Evolutionary conservation across 495 filamentous ascomycete species (phyloP).

Genomic region (Xylaria cubensis): DNA sequence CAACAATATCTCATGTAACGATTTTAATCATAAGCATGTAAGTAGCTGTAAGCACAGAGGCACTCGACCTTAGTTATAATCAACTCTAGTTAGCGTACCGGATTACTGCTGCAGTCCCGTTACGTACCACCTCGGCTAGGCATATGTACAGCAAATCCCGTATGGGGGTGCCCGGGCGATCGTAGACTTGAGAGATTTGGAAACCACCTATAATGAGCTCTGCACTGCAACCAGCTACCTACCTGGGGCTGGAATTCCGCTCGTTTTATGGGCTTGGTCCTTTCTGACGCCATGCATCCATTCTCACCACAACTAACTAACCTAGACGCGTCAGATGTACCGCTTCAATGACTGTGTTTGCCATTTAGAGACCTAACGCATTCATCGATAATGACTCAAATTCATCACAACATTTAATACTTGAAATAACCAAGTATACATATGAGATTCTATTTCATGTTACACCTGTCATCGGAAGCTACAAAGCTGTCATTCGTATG

Average conservation of each 20-base stretch:
- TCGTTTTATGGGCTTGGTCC: neutral
- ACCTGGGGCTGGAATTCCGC: neutral
- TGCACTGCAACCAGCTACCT: neutral
- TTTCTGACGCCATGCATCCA: neutral
- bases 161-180: neutral
- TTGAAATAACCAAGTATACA: neutral
- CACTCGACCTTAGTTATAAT: neutral
- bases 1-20: neutral
- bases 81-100: neutral
- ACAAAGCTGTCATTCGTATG: neutral
- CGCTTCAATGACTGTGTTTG: neutral
- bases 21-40: neutral
- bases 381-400: neutral
- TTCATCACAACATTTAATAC: neutral
- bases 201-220: neutral
- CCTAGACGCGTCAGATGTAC: neutral
- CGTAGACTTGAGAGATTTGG: neutral
- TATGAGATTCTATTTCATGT: neutral
- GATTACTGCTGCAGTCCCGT: neutral
- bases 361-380: neutral
- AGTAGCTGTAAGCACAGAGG: neutral
- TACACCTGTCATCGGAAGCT: no score
- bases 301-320: neutral
- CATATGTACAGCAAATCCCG: neutral
- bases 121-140: neutral